A percentile compares a stretch with the other conserved stretches of the same genome.
Conservation (phyloP, 2,329 filamentous ascomycete genomes). For the Cladosporium sp. region DNA sequence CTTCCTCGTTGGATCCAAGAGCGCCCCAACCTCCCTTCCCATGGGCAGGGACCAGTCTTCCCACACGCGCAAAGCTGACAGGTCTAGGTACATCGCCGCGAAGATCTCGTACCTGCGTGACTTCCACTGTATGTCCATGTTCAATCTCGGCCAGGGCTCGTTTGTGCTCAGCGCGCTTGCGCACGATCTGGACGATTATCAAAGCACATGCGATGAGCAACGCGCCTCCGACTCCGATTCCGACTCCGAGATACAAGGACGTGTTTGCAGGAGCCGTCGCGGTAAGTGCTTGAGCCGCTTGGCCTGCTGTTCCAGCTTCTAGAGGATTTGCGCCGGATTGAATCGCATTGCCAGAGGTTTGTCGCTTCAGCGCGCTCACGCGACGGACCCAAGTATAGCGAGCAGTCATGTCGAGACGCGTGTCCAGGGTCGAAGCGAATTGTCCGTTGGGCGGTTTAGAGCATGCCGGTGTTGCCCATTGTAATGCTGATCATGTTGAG, state of each 20-base stretch:
- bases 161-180: slow-evolving; percentile 29
- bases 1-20: slow-evolving; percentile 42
- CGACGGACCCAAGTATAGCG: neutral
- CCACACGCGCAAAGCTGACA: slow-evolving; percentile 22
- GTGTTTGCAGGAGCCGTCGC: slow-evolving; percentile 17
- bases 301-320: slow-evolving; percentile 6
- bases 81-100: slow-evolving; percentile 20
- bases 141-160: slow-evolving; percentile 31
- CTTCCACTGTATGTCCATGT: slow-evolving; percentile 21
- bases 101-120: neutral
- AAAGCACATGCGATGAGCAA: slow-evolving; percentile 29
- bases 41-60: slow-evolving; percentile 26
- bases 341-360: neutral
- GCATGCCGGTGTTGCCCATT: neutral
- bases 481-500: neutral
- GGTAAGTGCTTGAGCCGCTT: slow-evolving; percentile 9
- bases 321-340: slow-evolving; percentile 17
- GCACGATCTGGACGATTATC: slow-evolving; percentile 28
- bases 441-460: neutral
- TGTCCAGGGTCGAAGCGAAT: neutral
- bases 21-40: slow-evolving; percentile 43
- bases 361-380: slow-evolving; percentile 15
- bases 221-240: slow-evolving; percentile 30
- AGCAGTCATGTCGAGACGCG: neutral
- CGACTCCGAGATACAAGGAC: slow-evolving; percentile 29